Conservation (phyloP, 805 yeast species). For the Candida stauntonica region DNA sequence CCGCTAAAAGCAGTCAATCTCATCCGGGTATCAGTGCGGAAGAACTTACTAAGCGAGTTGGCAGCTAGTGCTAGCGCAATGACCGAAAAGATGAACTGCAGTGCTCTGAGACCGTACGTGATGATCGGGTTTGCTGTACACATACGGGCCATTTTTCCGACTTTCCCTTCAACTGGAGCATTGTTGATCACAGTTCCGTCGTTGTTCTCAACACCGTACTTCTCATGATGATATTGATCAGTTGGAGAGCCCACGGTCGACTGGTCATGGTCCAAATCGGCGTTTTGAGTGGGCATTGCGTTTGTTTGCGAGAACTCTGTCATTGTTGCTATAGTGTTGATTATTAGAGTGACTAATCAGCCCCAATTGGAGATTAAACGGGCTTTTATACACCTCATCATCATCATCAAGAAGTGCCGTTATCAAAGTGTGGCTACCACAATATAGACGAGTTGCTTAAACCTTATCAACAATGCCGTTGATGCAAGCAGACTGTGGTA, state of each 20-base stretch:
- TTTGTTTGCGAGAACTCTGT: neutral
- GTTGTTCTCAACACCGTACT: slow-evolving; percentile 3
- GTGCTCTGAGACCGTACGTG: slow-evolving; percentile 17
- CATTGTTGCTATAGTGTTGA: no score
- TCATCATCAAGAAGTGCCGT: no score
- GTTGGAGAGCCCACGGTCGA: slow-evolving; percentile 24
- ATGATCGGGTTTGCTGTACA: slow-evolving; percentile 9
- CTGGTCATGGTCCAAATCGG: slow-evolving; percentile 20
- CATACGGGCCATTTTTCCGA: neutral
- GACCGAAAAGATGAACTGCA: slow-evolving; percentile 27
- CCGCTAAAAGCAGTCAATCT: slow-evolving; percentile 31
- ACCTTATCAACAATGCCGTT: no score
- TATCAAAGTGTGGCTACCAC: no score
- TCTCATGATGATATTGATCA: slow-evolving; percentile 16
- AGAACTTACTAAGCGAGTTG: slow-evolving; percentile 23
- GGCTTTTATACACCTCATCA: no score
- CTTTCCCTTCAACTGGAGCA: neutral
- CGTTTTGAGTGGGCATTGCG: neutral
- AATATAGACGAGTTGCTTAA: no score
- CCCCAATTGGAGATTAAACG: no score
- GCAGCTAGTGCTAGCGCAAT: slow-evolving; percentile 30
- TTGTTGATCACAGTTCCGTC: neutral
- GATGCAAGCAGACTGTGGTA: no score
- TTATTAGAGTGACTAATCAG: no score
- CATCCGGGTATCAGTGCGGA: slow-evolving; percentile 26